These are phyloP conservation scores for Teratosphaeria zuluensis DNA, from an alignment of 2,329 filamentous ascomycete genomes.

Conservation along the genomic window DNA sequence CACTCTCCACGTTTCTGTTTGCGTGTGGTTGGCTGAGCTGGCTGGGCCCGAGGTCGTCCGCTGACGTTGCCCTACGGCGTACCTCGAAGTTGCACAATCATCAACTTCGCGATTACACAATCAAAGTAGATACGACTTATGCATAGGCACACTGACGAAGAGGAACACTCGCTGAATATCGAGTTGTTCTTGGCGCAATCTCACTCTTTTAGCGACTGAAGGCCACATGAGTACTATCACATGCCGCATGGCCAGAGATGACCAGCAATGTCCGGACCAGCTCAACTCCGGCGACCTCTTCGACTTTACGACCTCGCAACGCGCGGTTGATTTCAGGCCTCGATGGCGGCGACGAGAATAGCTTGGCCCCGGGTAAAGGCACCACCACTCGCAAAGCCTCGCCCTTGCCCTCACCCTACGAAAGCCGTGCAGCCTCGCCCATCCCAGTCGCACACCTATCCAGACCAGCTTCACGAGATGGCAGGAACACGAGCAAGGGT, in stretches of 20 bases:
- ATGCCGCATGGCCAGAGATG: constrained; percentile 16
- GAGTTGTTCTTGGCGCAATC: neutral
- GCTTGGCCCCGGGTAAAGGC: constrained; percentile 26
- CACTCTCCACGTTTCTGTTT: neutral
- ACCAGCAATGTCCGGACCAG: constrained; percentile 21
- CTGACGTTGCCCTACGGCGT: neutral
- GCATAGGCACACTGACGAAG: neutral
- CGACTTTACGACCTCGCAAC: constrained; percentile 37
- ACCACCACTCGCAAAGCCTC: constrained; percentile 23
- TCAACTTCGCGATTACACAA: neutral
- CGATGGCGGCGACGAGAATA: constrained; percentile 33
- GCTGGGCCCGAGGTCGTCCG: neutral
- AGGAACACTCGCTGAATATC: neutral
- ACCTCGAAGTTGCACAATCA: neutral
- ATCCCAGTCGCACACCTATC: constrained; percentile 20
- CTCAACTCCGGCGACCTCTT: constrained; percentile 27
- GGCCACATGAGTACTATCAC: constrained; percentile 3
- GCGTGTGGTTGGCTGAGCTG: neutral
- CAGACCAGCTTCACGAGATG: constrained; percentile 21
- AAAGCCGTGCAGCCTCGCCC: constrained; percentile 26
- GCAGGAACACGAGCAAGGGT: constrained; percentile 6
- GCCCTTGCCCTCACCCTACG: constrained; percentile 26
- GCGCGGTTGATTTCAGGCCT: constrained; percentile 39
- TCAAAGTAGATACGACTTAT: neutral
- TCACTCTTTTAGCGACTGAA: neutral